phyloP scores from a whole-genome alignment of 805 yeast genomes.

The Millerozyma acaciae region DNA sequence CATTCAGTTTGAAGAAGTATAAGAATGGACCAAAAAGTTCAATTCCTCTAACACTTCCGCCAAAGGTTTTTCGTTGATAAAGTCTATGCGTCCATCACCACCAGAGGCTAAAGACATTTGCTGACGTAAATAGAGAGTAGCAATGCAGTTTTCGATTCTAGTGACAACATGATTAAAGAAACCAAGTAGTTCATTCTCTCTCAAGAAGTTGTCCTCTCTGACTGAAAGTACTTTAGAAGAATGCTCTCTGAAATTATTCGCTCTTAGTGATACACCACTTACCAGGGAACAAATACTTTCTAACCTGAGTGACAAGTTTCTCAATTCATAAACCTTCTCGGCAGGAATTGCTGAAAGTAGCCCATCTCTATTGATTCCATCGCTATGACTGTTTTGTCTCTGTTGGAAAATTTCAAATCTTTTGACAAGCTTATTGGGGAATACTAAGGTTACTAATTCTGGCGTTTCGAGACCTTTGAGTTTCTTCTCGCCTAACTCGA shows the following conservation, averaged over 20 bases:
- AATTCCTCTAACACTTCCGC: slow-evolving; percentile 25
- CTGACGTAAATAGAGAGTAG: slow-evolving; percentile 31
- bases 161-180: slow-evolving; percentile 64
- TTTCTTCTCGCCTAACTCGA: slow-evolving; percentile 78
- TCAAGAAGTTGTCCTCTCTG: slow-evolving; percentile 14
- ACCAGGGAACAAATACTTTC: slow-evolving; percentile 55
- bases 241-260: slow-evolving; percentile 23
- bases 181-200: slow-evolving; percentile 44
- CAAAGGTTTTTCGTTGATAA: slow-evolving; percentile 16
- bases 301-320: slow-evolving; percentile 52
- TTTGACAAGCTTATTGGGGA: slow-evolving; percentile 60
- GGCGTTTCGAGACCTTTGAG: slow-evolving; percentile 94
- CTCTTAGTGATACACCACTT: slow-evolving; percentile 36
- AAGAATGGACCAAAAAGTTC: neutral
- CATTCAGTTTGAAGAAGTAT: neutral
- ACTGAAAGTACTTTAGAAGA: slow-evolving; percentile 23
- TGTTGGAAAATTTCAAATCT: slow-evolving; percentile 48
- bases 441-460: slow-evolving; percentile 75
- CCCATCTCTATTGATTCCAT: slow-evolving; percentile 25
- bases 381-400: slow-evolving; percentile 17
- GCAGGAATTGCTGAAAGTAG: slow-evolving; percentile 38
- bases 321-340: slow-evolving; percentile 47
- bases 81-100: slow-evolving; percentile 18
- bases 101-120: slow-evolving; percentile 22
- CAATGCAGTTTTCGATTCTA: slow-evolving; percentile 60